phyloP scores from a whole-genome alignment of 371 early-diverging fungal genomes.

The Rhizomucor pusillus region DNA sequence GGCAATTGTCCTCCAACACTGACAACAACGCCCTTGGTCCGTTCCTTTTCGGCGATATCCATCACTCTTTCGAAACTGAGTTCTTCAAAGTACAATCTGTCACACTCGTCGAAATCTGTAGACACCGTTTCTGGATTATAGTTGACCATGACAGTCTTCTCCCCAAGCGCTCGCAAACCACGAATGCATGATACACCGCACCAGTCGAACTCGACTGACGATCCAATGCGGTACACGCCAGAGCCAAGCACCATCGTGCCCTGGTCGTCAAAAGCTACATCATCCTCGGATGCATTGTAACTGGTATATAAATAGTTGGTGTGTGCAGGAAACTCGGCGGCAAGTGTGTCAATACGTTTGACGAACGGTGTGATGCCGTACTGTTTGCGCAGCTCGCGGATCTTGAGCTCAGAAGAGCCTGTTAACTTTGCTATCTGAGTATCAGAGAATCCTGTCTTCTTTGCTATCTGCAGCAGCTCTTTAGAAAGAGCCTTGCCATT shows the following conservation, averaged over 20 bases:
- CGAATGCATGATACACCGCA: constrained; percentile 85
- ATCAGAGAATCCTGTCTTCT: constrained; percentile 89
- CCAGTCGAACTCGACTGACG: constrained; percentile 95
- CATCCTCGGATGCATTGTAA: constrained; percentile 84
- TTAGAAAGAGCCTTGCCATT: constrained; percentile 47
- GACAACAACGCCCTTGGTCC: constrained; percentile 79
- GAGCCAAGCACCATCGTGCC: constrained; percentile 95
- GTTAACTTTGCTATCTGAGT: constrained; percentile 72
- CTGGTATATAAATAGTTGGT: constrained; percentile 94
- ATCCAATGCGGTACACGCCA: constrained; percentile 94
- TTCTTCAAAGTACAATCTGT: constrained; percentile 94
- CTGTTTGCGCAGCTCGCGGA: constrained; percentile 64
- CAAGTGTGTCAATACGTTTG: constrained; percentile 91
- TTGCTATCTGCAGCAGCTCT: constrained; percentile 68
- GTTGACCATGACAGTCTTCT: constrained; percentile 93
- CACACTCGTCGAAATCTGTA: constrained; percentile 94
- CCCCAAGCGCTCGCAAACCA: constrained; percentile 69
- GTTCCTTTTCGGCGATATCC: constrained; percentile 90
- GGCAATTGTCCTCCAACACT: constrained; percentile 93
- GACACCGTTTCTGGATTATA: constrained; percentile 98
- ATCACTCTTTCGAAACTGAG: constrained; percentile 86
- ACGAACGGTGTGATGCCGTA: constrained; percentile 78
- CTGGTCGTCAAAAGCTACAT: constrained; percentile 80
- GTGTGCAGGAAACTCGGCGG: constrained; percentile 90
- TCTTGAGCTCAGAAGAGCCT: constrained; percentile 53